Evolutionary conservation across 192 early-diverging fungal genomes (phyloP).

Genomic region (Backusella australiensis): DNA sequence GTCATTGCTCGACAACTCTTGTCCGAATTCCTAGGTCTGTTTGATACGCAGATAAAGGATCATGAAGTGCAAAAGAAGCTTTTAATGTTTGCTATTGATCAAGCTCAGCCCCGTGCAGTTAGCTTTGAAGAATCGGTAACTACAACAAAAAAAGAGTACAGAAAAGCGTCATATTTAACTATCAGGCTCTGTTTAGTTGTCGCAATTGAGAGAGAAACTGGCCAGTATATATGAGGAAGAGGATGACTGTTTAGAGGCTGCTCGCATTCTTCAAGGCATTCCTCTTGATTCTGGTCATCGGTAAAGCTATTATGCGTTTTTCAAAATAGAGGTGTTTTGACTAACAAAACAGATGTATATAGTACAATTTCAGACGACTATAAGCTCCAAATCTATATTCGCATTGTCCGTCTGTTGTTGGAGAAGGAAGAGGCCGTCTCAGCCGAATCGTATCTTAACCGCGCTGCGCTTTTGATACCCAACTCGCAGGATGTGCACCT

Average conservation of each 20-base stretch:
- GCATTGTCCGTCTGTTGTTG: slow-evolving; percentile 81
- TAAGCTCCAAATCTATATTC: slow-evolving; percentile 81
- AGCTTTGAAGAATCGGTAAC: slow-evolving; percentile 82
- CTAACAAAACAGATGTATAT: not conserved
- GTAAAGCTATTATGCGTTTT: slow-evolving; percentile 15
- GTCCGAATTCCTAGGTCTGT: slow-evolving; percentile 62
- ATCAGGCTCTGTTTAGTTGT: slow-evolving; percentile 47
- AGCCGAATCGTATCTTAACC: slow-evolving; percentile 83
- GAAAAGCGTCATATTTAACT: not conserved
- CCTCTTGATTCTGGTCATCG: slow-evolving; percentile 90
- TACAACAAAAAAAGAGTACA: not conserved
- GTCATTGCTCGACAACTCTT: slow-evolving; percentile 76
- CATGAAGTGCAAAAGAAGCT: slow-evolving; percentile 53
- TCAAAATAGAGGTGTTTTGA: not conserved
- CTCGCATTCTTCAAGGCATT: slow-evolving; percentile 81
- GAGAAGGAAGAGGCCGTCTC: slow-evolving; percentile 78
- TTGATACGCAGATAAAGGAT: slow-evolving; percentile 48
- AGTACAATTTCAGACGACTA: slow-evolving; percentile 61
- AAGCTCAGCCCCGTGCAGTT: slow-evolving; percentile 69
- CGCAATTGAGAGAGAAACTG: slow-evolving; percentile 70
- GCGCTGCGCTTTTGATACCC: slow-evolving; percentile 69
- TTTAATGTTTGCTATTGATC: slow-evolving; percentile 65
- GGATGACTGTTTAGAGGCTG: slow-evolving; percentile 84
- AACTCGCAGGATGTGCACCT: slow-evolving; percentile 49
- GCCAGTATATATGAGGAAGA: slow-evolving; percentile 70